A percentile compares a stretch with the other conserved stretches of the same genome.
These are phyloP conservation scores for Spergularia bocconei DNA, from an alignment of 148 eudicot species.

Conservation along the genomic window DNA sequence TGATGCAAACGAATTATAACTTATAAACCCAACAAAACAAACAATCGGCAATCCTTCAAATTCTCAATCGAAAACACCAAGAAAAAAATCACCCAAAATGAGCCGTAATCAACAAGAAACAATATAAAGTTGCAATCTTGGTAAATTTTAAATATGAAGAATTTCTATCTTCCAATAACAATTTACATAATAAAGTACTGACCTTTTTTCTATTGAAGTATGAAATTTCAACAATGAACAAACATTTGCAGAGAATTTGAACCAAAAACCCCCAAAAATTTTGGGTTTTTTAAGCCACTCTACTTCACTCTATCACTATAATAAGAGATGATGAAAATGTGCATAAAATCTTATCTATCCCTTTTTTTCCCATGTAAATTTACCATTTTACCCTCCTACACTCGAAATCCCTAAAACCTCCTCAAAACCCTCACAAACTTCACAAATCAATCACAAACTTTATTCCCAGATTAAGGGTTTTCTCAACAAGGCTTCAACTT, in stretches of 20 bases:
- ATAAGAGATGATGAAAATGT: neutral
- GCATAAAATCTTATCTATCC: conserved; percentile 26
- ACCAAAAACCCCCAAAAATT: neutral
- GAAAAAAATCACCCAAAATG: neutral
- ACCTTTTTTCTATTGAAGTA: conserved; percentile 9
- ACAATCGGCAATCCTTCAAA: neutral
- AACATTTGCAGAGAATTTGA: conserved; percentile 19
- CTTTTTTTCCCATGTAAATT: neutral
- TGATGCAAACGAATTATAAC: neutral
- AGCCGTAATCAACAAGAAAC: neutral
- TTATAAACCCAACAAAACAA: neutral
- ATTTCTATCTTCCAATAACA: neutral
- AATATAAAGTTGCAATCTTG: conserved; percentile 3
- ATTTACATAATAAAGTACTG: neutral
- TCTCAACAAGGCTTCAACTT: conserved; percentile 8
- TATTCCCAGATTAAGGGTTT: neutral
- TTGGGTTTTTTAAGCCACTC: neutral
- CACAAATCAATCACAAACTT: neutral
- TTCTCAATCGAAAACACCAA: neutral
- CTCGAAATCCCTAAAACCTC: conserved; percentile 23
- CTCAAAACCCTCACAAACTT: conserved; percentile 12
- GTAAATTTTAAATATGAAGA: neutral
- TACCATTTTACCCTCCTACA: conserved; percentile 14
- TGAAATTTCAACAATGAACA: conserved; percentile 16
- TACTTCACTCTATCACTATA: neutral